Evolutionary conservation across 148 eudicot species (phyloP), one percentile per base, ranked within the genome.

Genomic region (Cornus florida): DNA sequence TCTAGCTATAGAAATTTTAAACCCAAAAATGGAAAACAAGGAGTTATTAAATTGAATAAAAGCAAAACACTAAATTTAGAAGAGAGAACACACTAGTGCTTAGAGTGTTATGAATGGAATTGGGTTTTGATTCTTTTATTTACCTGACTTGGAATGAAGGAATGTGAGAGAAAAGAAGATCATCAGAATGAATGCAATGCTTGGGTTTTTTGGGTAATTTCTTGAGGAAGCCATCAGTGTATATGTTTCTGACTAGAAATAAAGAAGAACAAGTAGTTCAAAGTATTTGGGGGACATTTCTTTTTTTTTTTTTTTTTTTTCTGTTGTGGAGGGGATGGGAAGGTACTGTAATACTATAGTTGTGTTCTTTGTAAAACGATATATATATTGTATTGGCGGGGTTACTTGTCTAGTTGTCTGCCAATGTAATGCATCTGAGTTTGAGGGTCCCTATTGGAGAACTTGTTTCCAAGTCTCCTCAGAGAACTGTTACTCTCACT

Each of bases 131-230:
- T 35, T 35, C 20, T 20, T 5, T n/a, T 31, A 41, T 33, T 77
- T 81, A 84, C 87, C 89, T 82, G 86, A 75, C 70, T 79, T 71
- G 35, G 64, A 50, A 75, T 83, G 80, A 19, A 82, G 70, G 16
- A 66, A 7, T 38, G 75, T 41, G 59, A 79, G 46, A 28, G 74
- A 60, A 23, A 78, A 38, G 69, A 78, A 70, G 60, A 74, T 48
- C 76, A 59, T 66, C 70, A 73, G 16, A 74, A 53, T 46, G 39
- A 73, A 59, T 67, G 75, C 71, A 74, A 20, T 64, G 24, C 64
- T 79, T 24, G 57, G 5, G 5, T n/a, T 32, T 50, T 65, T 69
- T 24, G 12, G 53, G 48, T 6, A 43, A 43, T 43, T 43, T 6
- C 10, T 79, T 72, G 72, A 50, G 48, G 69, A 72, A 72, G 82